Base-by-base conservation (phyloP, 2,329 filamentous ascomycete genomes). In the Fusarium sp. region DNA sequence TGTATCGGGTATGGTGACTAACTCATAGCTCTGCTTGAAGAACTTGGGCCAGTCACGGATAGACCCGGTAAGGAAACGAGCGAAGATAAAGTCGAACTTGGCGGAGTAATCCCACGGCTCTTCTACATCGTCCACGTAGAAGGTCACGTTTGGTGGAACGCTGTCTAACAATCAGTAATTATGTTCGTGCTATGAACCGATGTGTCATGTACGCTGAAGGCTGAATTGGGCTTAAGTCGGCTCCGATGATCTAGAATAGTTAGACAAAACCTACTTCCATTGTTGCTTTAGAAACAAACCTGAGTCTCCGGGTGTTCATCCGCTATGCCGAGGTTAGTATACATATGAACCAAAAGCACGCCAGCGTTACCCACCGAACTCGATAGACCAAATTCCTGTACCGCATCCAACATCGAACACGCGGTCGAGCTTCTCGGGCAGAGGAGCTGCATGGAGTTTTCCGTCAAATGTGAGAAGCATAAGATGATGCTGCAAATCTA, bases 31-130 rank as follows among this genome's bases (percentile, higher is more conserved):
- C 26, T 70, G 37, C 1, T 41, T 48, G 9, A 70, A 65, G 43
- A 67, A 70, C n/a, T 53, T 66, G 9, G 67, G 58, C 67, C 67
- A 70, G 16, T 70, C 52, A 0, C 48, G 62, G 11, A 70, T 64
- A 0, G 67, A 70, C 0, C 67, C 66, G 1, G 67, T 70, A 1
- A 66, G 45, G 21, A 69, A 69, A n/a, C 67, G 62, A 1, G 54
- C 41, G 19, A 69, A 69, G 12, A 70, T 49, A 25, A 62, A 70
- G 9, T 70, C 67, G 12, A 70, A 70, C 1, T 59, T 62, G 12
- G 21, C 41, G 5, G 50, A 58, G 4, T 62, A 69, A 7, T 56
- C 52, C 67, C 67, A 69, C 3, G 41, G 0, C 3, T 65, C 65
- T 5, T 69, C 67, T 0, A 69, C 16, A 19, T 69, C 67, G 11